Percentiles rank a stretch among this genome's conserved stretches.
Evolutionary conservation across 495 filamentous ascomycete species (phyloP).

Genomic region (Hyphodiscus hymeniophilus): DNA sequence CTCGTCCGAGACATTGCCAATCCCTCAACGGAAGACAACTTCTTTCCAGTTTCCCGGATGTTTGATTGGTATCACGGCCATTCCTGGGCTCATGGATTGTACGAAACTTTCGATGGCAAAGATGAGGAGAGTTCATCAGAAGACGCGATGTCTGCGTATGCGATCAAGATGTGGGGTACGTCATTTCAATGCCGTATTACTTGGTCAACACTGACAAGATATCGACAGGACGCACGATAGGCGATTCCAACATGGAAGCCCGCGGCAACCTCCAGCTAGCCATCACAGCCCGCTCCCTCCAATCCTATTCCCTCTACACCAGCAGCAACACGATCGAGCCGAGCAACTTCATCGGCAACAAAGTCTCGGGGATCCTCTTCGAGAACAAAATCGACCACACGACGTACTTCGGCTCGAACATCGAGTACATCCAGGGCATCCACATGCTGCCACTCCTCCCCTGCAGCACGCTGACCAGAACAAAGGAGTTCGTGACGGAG

Average conservation of each 20-base stretch:
- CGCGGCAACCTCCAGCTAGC: conserved; percentile 79
- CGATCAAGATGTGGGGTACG: conserved; percentile 92
- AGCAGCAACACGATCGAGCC: conserved; percentile 69
- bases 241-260: conserved; percentile 75
- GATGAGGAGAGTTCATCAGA: conserved; percentile 89
- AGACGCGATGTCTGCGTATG: conserved; percentile 82
- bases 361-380: conserved; percentile 87
- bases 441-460: conserved; percentile 93
- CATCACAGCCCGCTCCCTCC: conserved; percentile 59
- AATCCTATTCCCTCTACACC: conserved; percentile 74
- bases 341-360: conserved; percentile 68
- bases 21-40: conserved; percentile 56
- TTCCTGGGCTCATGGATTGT: conserved; percentile 94
- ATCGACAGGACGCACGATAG: conserved; percentile 54
- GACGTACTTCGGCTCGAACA: conserved; percentile 80
- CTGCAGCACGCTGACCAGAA: conserved; percentile 57
- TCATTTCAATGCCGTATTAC: no score
- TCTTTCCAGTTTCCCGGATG: conserved; percentile 76
- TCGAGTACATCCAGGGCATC: conserved; percentile 86
- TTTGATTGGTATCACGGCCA: conserved; percentile 97
- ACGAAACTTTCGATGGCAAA: conserved; percentile 83
- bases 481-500: conserved; percentile 60
- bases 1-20: conserved; percentile 75
- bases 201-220: no score
- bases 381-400: conserved; percentile 96